Conservation (phyloP, 164 flowering plant species). For the Vitis rotundifolia region DNA sequence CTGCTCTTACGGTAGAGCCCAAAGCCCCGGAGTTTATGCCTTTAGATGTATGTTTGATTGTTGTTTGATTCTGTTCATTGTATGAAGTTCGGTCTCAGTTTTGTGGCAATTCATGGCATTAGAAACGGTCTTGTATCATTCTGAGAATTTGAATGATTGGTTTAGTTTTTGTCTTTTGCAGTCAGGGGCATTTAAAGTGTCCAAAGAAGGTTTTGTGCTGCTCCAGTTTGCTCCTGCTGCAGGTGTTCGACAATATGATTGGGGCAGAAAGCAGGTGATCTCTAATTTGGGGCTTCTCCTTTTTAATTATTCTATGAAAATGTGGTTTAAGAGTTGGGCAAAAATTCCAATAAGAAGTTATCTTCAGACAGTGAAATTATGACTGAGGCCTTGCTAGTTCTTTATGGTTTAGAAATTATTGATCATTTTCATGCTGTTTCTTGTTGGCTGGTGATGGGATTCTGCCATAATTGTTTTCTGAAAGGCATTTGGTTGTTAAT, state of each 20-base stretch:
- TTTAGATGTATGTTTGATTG: constrained; percentile 61
- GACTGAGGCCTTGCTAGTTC: too few relatives aligned
- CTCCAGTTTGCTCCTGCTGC: constrained; percentile 93
- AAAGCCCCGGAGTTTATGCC: constrained; percentile 71
- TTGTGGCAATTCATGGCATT: background rate
- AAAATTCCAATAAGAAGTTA: too few relatives aligned
- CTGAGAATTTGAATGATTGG: background rate
- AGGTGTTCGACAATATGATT: constrained; percentile 81
- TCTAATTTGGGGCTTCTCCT: background rate
- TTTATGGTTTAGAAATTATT: too few relatives aligned
- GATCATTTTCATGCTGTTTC: too few relatives aligned
- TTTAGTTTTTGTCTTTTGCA: constrained; percentile 24
- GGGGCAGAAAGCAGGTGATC: constrained; percentile 86
- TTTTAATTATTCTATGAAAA: too few relatives aligned
- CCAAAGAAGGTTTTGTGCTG: constrained; percentile 73
- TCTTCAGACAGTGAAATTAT: too few relatives aligned
- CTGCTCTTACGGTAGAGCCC: constrained; percentile 83
- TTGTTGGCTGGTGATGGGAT: too few relatives aligned
- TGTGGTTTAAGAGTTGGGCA: too few relatives aligned
- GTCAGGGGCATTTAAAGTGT: constrained; percentile 84
- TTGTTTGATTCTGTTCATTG: constrained; percentile 15
- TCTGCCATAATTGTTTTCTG: too few relatives aligned
- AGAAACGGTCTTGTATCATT: background rate
- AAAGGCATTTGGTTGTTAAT: too few relatives aligned
- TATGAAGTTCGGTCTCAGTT: constrained; percentile 14